These are phyloP conservation scores for Hygrocybe punicea DNA, from an alignment of 768 basidiomycete species.

Conservation along the genomic window DNA sequence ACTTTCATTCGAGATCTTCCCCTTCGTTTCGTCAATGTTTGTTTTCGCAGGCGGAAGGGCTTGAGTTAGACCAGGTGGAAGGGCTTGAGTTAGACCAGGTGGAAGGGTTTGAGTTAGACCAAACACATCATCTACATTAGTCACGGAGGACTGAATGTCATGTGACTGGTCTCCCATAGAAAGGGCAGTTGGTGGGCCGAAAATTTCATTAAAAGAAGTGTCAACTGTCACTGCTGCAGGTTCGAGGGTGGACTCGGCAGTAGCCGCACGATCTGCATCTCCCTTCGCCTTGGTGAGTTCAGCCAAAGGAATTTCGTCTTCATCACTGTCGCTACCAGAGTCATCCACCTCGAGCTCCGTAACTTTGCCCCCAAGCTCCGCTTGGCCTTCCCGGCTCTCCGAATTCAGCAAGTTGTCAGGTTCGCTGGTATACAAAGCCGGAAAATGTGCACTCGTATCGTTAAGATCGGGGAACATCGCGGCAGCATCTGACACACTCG, in stretches of 20 bases:
- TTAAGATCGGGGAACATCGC: slow-evolving; percentile 7
- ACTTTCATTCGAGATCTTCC: no score
- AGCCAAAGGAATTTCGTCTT: slow-evolving; percentile 43
- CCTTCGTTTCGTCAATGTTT: no score
- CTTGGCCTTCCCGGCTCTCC: slow-evolving; percentile 26
- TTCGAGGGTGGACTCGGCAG: slow-evolving; percentile 9
- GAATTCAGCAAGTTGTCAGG: slow-evolving; percentile 9
- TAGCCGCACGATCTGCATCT: slow-evolving; percentile 15
- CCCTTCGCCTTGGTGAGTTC: slow-evolving; percentile 28
- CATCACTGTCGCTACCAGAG: slow-evolving; percentile 46
- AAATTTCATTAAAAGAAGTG: slow-evolving; percentile 55
- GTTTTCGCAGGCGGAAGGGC: no score
- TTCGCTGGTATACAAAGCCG: slow-evolving; percentile 12
- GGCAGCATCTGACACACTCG: background rate
- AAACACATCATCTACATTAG: no score
- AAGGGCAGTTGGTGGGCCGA: slow-evolving; percentile 38
- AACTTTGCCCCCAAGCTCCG: slow-evolving; percentile 51
- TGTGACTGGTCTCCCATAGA: slow-evolving; percentile 7
- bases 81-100: no score
- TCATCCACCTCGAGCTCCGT: slow-evolving; percentile 59
- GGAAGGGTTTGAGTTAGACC: no score
- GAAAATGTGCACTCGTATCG: background rate
- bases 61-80: no score
- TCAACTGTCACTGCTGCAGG: slow-evolving; percentile 14
- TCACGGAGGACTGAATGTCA: no score